Base-by-base conservation (phyloP, 768 basidiomycete species). In the Hortiboletus campestris region DNA sequence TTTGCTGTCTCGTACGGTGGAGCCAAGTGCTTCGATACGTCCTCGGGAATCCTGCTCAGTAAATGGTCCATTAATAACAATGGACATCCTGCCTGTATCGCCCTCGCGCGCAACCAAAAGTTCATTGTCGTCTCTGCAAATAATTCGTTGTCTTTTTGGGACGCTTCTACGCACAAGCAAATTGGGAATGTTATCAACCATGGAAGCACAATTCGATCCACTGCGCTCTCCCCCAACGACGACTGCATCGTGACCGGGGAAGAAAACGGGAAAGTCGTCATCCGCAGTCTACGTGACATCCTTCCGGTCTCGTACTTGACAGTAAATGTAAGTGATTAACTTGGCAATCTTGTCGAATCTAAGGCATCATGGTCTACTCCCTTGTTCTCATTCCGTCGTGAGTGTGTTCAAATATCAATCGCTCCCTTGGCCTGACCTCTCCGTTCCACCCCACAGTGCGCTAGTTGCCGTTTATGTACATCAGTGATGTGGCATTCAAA, bases 61-160 rank as follows among this genome's bases (percentile, higher is more conserved):
- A 31, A 19, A 43, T 57, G 56, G 56, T 3, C 29, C 14, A 9
- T 44, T 43, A 31, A 13, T 38, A 50, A 35, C 16, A 20, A 20
- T 31, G 44, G 32, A 19, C 50, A 45, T 38, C 9, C 20, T 34
- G 36, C 19, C 17, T 22, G 49, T 29, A 13, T 13, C 3, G 32
- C 41, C 2, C 4, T 17, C 22, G 25, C 25, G 25, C 25, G 25
- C 25, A 25, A 25, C 6, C 25, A 25, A 5, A 50, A 5, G 17
- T 25, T 25, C 25, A 25, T 25, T 25, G 25, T 25, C 25, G 6
- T 25, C 25, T 25, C 25, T 25, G 25, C 48, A 1, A 9, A 25
- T 25, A 25, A 25, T 25, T 25, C 25, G 25, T 25, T 55, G 10
- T 55, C 43, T 4, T 55, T 56, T 29, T 56, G 55, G 55, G 49